Evolutionary conservation across 2,329 filamentous ascomycete genomes (phyloP).

Genomic region (Cordyceps pruinosa): DNA sequence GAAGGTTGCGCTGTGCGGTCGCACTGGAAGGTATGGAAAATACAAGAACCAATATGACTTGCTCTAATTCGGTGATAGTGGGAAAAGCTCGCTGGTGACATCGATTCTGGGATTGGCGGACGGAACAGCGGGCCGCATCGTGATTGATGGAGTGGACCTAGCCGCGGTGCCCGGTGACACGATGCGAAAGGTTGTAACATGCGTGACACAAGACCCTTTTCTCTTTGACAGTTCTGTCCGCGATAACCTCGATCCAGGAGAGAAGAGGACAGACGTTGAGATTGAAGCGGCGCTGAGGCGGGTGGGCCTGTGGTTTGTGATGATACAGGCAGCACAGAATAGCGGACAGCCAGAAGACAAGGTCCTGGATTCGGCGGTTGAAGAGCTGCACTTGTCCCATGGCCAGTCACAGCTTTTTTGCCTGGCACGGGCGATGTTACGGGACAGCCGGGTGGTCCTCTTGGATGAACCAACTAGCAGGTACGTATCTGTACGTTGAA

Average conservation of each 20-base stretch:
- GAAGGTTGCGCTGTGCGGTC: slow-evolving; percentile 1
- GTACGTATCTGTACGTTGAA: neutral
- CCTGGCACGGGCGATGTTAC: neutral
- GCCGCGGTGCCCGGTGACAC: neutral
- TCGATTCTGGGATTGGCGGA: slow-evolving; percentile 7
- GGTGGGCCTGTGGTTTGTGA: neutral
- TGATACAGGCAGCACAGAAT: neutral
- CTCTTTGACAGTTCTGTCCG: slow-evolving; percentile 1
- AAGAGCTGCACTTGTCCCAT: slow-evolving; percentile 3
- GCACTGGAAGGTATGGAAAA: neutral
- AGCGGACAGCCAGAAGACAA: neutral
- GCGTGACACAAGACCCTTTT: slow-evolving; percentile 3
- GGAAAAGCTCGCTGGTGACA: slow-evolving; percentile 4
- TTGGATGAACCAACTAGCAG: slow-evolving; percentile 5
- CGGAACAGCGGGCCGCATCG: neutral
- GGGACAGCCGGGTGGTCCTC: neutral
- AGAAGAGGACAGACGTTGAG: neutral
- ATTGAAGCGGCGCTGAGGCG: neutral
- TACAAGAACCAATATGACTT: neutral
- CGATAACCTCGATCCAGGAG: neutral
- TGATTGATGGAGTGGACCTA: slow-evolving; percentile 1
- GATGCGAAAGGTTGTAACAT: neutral
- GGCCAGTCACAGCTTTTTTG: slow-evolving; percentile 4
- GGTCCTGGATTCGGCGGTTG: neutral
- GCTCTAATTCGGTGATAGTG: neutral